phyloP scores from a whole-genome alignment of 2,329 filamentous ascomycete species.

The Harringtonia lauricola region DNA sequence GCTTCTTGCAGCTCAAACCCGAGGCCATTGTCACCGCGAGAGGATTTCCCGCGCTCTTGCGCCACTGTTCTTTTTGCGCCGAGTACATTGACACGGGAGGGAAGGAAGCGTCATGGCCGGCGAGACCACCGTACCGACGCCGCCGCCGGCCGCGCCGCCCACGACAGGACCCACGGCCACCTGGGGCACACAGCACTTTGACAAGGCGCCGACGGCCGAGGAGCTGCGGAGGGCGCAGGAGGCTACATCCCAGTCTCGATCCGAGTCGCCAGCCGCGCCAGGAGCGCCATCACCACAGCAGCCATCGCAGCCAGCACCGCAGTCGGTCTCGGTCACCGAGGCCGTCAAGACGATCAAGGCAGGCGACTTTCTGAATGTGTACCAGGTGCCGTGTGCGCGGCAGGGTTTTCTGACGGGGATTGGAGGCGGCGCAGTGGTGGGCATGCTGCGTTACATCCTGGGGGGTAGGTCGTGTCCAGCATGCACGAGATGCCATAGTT shows the following conservation, averaged over 20 bases:
- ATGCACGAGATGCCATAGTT: not conserved
- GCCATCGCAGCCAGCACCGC: not conserved
- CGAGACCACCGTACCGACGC: not conserved
- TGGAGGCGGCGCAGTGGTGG: constrained; percentile 63
- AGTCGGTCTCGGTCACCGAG: constrained; percentile 35
- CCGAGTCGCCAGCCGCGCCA: not conserved
- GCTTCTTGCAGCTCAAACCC: too few relatives aligned
- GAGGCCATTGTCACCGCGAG: too few relatives aligned
- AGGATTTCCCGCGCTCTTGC: too few relatives aligned
- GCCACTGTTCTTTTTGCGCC: not conserved
- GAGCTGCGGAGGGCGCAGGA: constrained; percentile 26
- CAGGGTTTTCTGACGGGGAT: constrained; percentile 79
- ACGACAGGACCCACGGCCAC: constrained; percentile 9
- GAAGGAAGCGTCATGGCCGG: not conserved
- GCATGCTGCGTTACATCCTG: constrained; percentile 61
- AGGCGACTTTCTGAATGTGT: constrained; percentile 60
- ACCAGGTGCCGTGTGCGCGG: constrained; percentile 73
- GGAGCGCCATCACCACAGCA: not conserved
- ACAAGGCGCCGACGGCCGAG: constrained; percentile 14
- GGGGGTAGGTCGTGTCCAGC: constrained; percentile 46
- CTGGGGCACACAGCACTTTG: constrained; percentile 13
- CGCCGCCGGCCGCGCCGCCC: constrained; percentile 4
- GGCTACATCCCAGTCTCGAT: constrained; percentile 11
- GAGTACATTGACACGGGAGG: not conserved
- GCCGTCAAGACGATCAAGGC: constrained; percentile 56